Conservation (phyloP, 768 basidiomycete genomes). For the Amanita exitialis region DNA sequence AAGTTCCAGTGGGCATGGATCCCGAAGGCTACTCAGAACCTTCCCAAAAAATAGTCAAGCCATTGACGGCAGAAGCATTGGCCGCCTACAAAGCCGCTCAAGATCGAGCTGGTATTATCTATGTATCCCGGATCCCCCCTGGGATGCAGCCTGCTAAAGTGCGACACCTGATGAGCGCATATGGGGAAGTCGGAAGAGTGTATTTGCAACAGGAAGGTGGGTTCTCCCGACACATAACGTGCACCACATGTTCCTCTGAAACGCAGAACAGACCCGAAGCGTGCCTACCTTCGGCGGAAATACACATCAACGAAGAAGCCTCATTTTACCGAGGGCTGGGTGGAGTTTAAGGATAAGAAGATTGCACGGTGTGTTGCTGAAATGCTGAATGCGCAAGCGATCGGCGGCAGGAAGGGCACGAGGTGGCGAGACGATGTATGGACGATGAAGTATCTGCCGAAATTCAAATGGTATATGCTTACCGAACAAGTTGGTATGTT, state of each 20-base stretch:
- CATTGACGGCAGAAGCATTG: constrained; percentile 65
- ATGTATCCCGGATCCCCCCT: constrained; percentile 93
- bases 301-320: constrained; percentile 76
- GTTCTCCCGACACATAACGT: constrained; percentile 11
- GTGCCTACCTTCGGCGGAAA: constrained; percentile 77
- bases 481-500: constrained; percentile 94
- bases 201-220: constrained; percentile 90
- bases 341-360: constrained; percentile 93
- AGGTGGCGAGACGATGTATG: constrained; percentile 96
- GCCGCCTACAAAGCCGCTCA: constrained; percentile 67
- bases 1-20: constrained; percentile 41
- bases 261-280: constrained; percentile 58
- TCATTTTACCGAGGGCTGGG: constrained; percentile 95
- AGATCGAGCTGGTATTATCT: constrained; percentile 76
- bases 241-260: not conserved
- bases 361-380: constrained; percentile 84
- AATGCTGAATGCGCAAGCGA: constrained; percentile 93
- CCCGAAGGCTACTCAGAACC: constrained; percentile 50
- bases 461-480: constrained; percentile 98
- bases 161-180: constrained; percentile 81
- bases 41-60: constrained; percentile 52
- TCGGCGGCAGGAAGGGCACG: constrained; percentile 87
- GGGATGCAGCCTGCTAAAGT: constrained; percentile 98
- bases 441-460: constrained; percentile 99
- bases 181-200: constrained; percentile 87